Evolutionary conservation across 2,329 filamentous ascomycete genomes (phyloP).

Genomic region (Graphilbum fragrans): DNA sequence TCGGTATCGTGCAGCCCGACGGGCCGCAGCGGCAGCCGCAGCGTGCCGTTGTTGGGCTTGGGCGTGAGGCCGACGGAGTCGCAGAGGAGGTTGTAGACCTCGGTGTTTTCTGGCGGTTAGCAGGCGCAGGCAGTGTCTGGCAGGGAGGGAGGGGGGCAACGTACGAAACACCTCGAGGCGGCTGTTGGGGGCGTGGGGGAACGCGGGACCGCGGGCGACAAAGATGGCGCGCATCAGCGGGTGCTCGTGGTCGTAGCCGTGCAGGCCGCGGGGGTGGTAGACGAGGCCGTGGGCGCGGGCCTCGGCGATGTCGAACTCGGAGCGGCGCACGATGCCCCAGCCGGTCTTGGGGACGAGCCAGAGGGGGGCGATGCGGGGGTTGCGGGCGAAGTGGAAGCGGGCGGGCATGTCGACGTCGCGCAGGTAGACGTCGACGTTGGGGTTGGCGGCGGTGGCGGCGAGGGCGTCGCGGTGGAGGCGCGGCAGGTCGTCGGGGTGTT

Average conservation of each 20-base stretch:
- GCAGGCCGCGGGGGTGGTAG: conserved; percentile 74
- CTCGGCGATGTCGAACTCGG: conserved; percentile 64
- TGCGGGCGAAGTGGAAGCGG: conserved; percentile 81
- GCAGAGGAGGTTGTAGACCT: conserved; percentile 91
- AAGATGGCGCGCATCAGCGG: conserved; percentile 96
- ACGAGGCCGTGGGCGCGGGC: conserved; percentile 49
- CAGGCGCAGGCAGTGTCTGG: background rate
- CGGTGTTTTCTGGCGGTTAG: conserved; percentile 60
- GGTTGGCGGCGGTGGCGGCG: conserved; percentile 45
- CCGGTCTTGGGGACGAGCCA: conserved; percentile 91
- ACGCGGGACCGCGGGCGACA: conserved; percentile 80
- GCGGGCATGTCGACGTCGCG: conserved; percentile 80
- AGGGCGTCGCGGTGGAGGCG: conserved; percentile 51
- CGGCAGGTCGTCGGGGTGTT: conserved; percentile 52
- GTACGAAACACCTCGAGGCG: conserved; percentile 71
- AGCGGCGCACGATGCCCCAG: conserved; percentile 77
- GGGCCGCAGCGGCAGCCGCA: conserved; percentile 57
- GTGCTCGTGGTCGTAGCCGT: conserved; percentile 92
- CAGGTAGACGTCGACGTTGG: conserved; percentile 77
- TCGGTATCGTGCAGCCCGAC: conserved; percentile 48
- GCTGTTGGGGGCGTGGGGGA: conserved; percentile 74
- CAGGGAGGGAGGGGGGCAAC: conserved; percentile 20
- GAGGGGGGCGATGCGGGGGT: conserved; percentile 80
- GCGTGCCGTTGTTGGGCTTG: conserved; percentile 75
- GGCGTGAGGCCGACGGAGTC: conserved; percentile 69